Percentiles rank a stretch among this genome's conserved stretches.
These are phyloP conservation scores for Sporothrix euskadiensis DNA, from an alignment of 2,329 filamentous ascomycete genomes.

Conservation along the genomic window DNA sequence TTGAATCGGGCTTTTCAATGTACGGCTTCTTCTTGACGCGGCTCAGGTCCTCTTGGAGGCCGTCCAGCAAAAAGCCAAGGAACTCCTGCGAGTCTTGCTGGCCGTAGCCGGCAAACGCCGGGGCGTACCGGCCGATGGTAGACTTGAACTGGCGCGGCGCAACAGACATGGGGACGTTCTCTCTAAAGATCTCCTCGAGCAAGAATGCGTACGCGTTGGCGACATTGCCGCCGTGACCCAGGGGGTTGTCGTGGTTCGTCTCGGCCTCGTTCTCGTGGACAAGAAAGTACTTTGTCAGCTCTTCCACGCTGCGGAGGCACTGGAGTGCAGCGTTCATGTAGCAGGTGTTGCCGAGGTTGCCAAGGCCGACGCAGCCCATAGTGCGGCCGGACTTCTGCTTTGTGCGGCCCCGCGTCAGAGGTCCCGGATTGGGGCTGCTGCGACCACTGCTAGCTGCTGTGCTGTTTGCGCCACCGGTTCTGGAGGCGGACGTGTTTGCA, in stretches of 20 bases:
- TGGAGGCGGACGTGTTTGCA: conserved; percentile 46
- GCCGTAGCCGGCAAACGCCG: conserved; percentile 87
- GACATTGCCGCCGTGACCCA: conserved; percentile 82
- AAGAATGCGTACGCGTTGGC: conserved; percentile 80
- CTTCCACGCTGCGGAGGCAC: conserved; percentile 89
- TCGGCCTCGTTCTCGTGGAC: conserved; percentile 72
- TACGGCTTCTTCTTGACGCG: conserved; percentile 94
- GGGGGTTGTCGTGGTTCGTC: conserved; percentile 79
- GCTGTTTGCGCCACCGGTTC: conserved; percentile 38
- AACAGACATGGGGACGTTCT: conserved; percentile 65
- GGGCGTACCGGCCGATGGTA: conserved; percentile 75
- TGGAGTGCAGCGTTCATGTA: conserved; percentile 99
- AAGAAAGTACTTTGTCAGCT: conserved; percentile 89
- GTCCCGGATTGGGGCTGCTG: conserved; percentile 64
- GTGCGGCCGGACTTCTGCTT: conserved; percentile 69
- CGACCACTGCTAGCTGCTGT: conserved; percentile 59
- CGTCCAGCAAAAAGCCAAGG: conserved; percentile 89
- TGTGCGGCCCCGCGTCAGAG: conserved; percentile 69
- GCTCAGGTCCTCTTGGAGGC: conserved; percentile 91
- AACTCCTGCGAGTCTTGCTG: conserved; percentile 99
- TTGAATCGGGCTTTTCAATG: conserved; percentile 95
- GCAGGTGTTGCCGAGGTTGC: conserved; percentile 94
- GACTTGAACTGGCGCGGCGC: conserved; percentile 80
- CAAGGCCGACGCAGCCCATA: conserved; percentile 76
- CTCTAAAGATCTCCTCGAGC: conserved; percentile 74